phyloP scores from a whole-genome alignment of 257 asterid species.

The Linderniella brevidens region DNA sequence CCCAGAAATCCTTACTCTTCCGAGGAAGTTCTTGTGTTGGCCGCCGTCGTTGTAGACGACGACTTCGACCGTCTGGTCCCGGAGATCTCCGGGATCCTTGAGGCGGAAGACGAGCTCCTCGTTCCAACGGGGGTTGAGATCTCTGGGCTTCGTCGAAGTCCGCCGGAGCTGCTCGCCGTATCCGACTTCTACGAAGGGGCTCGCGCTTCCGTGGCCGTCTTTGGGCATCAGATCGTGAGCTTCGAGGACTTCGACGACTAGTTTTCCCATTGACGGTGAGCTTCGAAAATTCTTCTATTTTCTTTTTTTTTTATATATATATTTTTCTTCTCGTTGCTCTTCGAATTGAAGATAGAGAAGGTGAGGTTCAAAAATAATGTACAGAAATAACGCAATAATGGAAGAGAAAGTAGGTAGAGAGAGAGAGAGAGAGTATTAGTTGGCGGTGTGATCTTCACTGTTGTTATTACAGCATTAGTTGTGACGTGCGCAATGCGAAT shows the following conservation, averaged over 20 bases:
- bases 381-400: background rate
- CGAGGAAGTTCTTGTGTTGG: conserved; percentile 55
- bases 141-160: conserved; percentile 44
- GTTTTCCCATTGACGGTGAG: conserved; percentile 27
- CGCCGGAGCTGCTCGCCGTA: conserved; percentile 49
- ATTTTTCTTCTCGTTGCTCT: too few relatives aligned
- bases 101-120: conserved; percentile 52
- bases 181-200: conserved; percentile 63
- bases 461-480: too few relatives aligned
- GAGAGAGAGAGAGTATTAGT: background rate
- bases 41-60: conserved; percentile 48
- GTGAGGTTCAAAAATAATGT: conserved; percentile 7
- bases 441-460: too few relatives aligned
- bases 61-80: conserved; percentile 33
- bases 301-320: too few relatives aligned
- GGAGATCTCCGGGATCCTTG: conserved; percentile 24
- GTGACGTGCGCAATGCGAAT: too few relatives aligned
- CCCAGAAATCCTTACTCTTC: conserved; percentile 60
- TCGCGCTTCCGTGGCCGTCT: conserved; percentile 80
- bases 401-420: conserved; percentile 3
- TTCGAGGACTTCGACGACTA: conserved; percentile 53
- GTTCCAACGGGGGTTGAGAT: conserved; percentile 77
- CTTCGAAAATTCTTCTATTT: too few relatives aligned
- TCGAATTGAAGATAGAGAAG: conserved; percentile 9
- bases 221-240: conserved; percentile 86